Conservation (phyloP, 139 green algal genomes). For the Coelastrella sp. region DNA sequence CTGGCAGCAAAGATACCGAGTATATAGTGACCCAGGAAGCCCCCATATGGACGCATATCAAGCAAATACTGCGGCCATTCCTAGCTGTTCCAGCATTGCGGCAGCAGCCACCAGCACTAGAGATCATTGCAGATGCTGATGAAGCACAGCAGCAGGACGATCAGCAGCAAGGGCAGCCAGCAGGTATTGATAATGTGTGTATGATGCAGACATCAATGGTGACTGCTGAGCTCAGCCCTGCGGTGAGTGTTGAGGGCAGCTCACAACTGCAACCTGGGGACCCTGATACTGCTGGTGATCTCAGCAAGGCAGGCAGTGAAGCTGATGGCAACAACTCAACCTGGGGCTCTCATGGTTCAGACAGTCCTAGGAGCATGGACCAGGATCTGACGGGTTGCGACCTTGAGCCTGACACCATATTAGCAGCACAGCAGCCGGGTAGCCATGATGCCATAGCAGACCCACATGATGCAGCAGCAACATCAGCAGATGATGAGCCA, state of each 20-base stretch:
- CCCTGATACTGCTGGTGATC: not conserved
- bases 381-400: constrained; percentile 9
- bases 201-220: constrained; percentile 10
- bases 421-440: not conserved
- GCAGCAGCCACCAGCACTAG: constrained; percentile 22
- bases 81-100: not conserved
- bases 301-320: constrained; percentile 18
- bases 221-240: not conserved
- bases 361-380: not conserved
- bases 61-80: constrained; percentile 40
- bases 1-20: constrained; percentile 2
- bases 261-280: too few species aligned
- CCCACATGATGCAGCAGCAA: not conserved
- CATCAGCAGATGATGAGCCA: not conserved
- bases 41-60: constrained; percentile 36
- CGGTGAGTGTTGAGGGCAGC: too few species aligned
- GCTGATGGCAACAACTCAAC: constrained; percentile 13
- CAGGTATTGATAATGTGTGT: not conserved
- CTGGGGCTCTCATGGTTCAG: constrained; percentile 34
- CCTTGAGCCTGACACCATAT: not conserved
- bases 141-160: constrained; percentile 1
- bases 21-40: constrained; percentile 7
- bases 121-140: not conserved
- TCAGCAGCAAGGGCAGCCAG: constrained; percentile 16
- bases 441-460: not conserved